phyloP scores from a whole-genome alignment of 106 monocot genomes.

The Hemerocallis citrina region DNA sequence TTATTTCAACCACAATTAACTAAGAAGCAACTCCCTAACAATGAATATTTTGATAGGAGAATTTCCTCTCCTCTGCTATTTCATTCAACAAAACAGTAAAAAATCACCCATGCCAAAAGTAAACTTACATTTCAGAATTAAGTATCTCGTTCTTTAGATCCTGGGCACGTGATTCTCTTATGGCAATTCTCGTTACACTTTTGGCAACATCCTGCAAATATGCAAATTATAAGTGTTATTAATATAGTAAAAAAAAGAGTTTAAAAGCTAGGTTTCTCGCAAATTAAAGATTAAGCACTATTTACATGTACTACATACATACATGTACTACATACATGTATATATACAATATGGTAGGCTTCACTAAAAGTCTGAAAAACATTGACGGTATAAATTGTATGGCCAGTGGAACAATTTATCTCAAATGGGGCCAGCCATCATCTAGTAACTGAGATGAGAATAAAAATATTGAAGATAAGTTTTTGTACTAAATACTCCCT shows the following conservation, averaged over 20 bases:
- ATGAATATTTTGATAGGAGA: background rate
- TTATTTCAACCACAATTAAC: background rate
- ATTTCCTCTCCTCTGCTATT: background rate
- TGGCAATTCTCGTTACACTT: constrained; percentile 73
- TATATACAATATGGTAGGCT: too few relatives aligned
- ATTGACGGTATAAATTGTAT: background rate
- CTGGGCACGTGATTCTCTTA: constrained; percentile 85
- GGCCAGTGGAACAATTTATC: background rate
- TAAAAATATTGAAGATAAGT: background rate
- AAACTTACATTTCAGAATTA: constrained; percentile 70
- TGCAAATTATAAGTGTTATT: constrained; percentile 1
- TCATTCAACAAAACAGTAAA: background rate
- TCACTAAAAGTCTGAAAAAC: background rate
- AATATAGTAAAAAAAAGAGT: too few relatives aligned
- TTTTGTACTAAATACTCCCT: too few relatives aligned
- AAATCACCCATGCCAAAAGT: background rate
- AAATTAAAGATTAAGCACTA: background rate
- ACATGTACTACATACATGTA: too few relatives aligned
- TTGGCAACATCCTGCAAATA: constrained; percentile 75
- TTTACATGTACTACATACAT: too few relatives aligned
- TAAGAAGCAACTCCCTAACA: background rate
- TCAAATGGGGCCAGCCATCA: background rate
- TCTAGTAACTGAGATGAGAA: background rate
- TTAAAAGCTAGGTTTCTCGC: background rate
- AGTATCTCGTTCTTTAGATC: constrained; percentile 83